Base-by-base conservation (phyloP, 768 basidiomycete species). In the Kwoniella dendrophila region DNA sequence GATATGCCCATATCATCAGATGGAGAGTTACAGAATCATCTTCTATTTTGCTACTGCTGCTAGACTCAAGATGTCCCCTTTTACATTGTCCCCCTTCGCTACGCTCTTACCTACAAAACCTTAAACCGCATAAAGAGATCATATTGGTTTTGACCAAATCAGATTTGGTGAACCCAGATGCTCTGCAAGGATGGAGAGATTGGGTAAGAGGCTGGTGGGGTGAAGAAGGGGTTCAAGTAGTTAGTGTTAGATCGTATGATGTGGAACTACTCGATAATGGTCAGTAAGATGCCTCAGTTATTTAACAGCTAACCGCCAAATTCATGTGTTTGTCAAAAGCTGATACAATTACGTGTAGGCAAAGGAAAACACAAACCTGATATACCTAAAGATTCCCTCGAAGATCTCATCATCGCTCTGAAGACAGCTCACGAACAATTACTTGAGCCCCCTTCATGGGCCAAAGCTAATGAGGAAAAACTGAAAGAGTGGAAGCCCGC, bases 1-100 rank as follows among this genome's bases (percentile, higher is more conserved):
- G 18, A 20, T 30, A 56, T 36, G 7, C 29, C 7, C 22, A 27
- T n/a, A 20, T 18, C 5, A 24, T 12, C 65, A 75, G 73, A n/a
- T 99, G 96, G 96, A 84, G 96, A 53, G 96, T 98, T 1, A 81
- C 96, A 8, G 96, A 99, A 80, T 86, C 93, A 22, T 96, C 95
- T 1, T 90, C 96, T 70, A 85, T 99, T 24, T 81, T 98, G 32
- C 90, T 98, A 1, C 92, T 98, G 79, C 95, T 99, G 52, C 90
- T 96, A 53, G 96, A 99, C 74, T 92, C 92, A 5, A 87, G 96
- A 38, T 97, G 96, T 81, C 95, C 96, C 1, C 83, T 96, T 8
- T 83, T 86, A 29, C 97, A 97, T 75, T 86, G 92, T 22, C 97
- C 94, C 52, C 90, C 92, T 64, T 95, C 97, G 79, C 80, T 99